Evolutionary conservation across 345 rosid genomes (phyloP).

Genomic region (Arabidopsis suecica): DNA sequence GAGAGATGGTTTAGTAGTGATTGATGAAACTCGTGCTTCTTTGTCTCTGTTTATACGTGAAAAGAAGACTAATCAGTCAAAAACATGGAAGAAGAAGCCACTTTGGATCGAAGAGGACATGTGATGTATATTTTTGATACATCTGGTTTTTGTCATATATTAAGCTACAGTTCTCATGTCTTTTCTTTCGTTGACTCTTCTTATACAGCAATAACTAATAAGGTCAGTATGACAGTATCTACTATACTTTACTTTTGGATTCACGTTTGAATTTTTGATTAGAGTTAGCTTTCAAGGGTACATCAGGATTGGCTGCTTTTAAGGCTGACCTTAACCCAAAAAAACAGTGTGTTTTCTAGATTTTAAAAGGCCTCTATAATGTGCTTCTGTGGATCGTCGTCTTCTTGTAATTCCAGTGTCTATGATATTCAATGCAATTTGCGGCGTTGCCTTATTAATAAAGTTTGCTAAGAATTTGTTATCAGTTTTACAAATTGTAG

Average conservation of each 20-base stretch:
- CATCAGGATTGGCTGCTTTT: neutral
- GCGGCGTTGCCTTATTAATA: neutral
- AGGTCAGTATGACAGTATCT: neutral
- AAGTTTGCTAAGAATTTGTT: neutral
- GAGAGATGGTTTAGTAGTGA: conserved; percentile 27
- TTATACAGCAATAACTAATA: neutral
- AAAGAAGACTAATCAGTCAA: conserved; percentile 25
- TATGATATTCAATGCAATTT: too few species aligned
- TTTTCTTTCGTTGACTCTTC: neutral
- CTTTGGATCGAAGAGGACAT: conserved; percentile 29
- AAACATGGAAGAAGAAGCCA: conserved; percentile 34
- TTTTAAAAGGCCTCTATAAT: neutral
- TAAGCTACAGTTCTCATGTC: neutral
- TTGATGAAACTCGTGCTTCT: conserved; percentile 33
- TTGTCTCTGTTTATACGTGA: conserved; percentile 33
- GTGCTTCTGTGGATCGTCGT: neutral
- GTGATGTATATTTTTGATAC: neutral
- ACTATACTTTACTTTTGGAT: neutral
- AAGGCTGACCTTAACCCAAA: neutral
- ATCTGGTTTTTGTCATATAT: neutral
- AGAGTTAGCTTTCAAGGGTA: neutral
- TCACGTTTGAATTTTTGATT: neutral
- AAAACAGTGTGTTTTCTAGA: neutral
- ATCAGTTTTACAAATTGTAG: neutral
- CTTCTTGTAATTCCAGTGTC: neutral